Base-by-base conservation (phyloP, 306 rosid genomes). In the Oxytropis ochrocephala region DNA sequence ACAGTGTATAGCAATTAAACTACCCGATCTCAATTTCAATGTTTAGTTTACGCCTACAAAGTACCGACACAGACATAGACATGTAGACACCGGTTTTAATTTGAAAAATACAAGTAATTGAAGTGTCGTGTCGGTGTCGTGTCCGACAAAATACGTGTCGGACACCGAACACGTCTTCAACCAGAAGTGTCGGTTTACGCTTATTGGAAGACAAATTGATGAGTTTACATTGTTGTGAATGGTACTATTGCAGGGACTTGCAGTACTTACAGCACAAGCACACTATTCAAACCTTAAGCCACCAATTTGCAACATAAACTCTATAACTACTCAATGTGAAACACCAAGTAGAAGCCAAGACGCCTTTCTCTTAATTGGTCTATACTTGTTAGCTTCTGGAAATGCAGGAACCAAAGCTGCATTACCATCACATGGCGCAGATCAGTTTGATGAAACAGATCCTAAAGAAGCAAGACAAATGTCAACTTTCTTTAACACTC, bases 361-460 rank as follows among this genome's bases (percentile, higher is more conserved):
- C 42, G 87, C 85, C 0, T 39, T 90, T 5, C 96, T 93, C 63
- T 86, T 42, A 49, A 8, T 74, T 13, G 76, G 88, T 42, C 87
- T 93, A 16, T 88, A 90, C 75, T 12, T 67, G 50, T 48, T 86
- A 64, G 97, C 96, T 1, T 64, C 49, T 4, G 96, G 96, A 0
- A 67, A 74, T 53, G 88, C 91, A 2, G 96, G 96, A 24, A 1
- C 84, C 11, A 93, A 88, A 72, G 96, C 98, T 32, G 75, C 87
- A 4, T 46, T 93, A 42, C 98, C 98, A 6, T 29, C 97, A n/a
- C 98, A 93, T 58, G 97, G 98, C 8, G 98, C 98, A 0, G 97
- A 93, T 47, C 98, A 93, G 57, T 93, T 88, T 61, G 91, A 93
- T 9, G 91, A 88, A 12, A 75, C 42, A 7, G 89, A 93, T 76